Percentiles rank a stretch among this genome's conserved stretches.
These are phyloP conservation scores for Anisogramma anomala DNA, from an alignment of 2,329 filamentous ascomycete species.

Conservation along the genomic window DNA sequence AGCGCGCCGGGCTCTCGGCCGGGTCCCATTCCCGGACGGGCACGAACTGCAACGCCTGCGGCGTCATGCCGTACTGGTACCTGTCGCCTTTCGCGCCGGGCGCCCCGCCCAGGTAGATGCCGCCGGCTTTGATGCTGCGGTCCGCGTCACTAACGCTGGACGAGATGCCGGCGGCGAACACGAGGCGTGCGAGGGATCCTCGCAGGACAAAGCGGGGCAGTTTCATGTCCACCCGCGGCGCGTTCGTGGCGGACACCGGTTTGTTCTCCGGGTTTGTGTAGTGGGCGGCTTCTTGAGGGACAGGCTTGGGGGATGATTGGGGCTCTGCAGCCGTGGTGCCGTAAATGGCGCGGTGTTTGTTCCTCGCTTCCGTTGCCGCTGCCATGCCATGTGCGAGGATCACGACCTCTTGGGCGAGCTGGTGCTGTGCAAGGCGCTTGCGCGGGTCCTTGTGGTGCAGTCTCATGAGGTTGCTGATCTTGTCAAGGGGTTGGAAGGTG, in stretches of 20 bases:
- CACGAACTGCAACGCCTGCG: constrained; percentile 47
- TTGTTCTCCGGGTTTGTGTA: constrained; percentile 15
- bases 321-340: constrained; percentile 18
- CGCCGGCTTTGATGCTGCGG: constrained; percentile 42
- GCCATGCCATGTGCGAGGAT: constrained; percentile 72
- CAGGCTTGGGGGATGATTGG: background rate
- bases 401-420: constrained; percentile 71
- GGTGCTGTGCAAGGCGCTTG: constrained; percentile 69
- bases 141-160: constrained; percentile 45
- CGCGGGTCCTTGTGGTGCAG: constrained; percentile 57
- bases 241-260: constrained; percentile 30
- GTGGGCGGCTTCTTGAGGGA: constrained; percentile 12
- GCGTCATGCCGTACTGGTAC: constrained; percentile 23
- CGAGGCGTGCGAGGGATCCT: constrained; percentile 47
- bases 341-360: constrained; percentile 41
- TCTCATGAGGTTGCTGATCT: constrained; percentile 58
- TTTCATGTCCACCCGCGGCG: constrained; percentile 41
- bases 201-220: constrained; percentile 42
- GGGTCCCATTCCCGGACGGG: constrained; percentile 48
- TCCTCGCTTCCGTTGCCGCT: constrained; percentile 49
- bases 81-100: constrained; percentile 24
- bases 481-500: constrained; percentile 66
- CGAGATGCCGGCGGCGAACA: constrained; percentile 49
- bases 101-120: constrained; percentile 48
- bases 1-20: constrained; percentile 46